phyloP scores from a whole-genome alignment of 306 rosid species.

The Abrus pulchellus region DNA sequence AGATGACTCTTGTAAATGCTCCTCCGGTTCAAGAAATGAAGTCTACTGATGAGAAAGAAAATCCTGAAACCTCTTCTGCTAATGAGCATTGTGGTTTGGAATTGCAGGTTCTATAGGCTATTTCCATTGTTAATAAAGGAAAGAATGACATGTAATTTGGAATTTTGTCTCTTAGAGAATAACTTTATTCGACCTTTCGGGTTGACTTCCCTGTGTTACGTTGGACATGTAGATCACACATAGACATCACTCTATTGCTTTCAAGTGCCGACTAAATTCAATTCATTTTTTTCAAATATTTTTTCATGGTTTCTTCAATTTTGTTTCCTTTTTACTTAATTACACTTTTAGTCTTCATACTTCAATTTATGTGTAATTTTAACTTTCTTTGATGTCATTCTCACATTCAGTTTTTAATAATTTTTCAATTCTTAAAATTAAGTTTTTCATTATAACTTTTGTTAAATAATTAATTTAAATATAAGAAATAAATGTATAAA shows the following conservation, averaged over 20 bases:
- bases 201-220: constrained; percentile 10
- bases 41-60: constrained; percentile 56
- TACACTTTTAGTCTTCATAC: too few species aligned
- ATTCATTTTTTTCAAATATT: not conserved
- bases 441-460: too few species aligned
- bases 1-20: constrained; percentile 75
- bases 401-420: too few species aligned
- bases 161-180: constrained; percentile 43
- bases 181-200: not conserved
- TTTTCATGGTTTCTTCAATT: not conserved
- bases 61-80: constrained; percentile 60
- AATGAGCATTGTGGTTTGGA: constrained; percentile 68
- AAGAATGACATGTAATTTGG: constrained; percentile 31
- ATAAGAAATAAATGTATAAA: too few species aligned
- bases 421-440: too few species aligned
- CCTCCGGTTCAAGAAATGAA: constrained; percentile 94
- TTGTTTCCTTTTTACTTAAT: too few species aligned
- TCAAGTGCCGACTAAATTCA: not conserved
- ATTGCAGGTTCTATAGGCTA: constrained; percentile 74
- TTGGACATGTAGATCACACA: constrained; percentile 37
- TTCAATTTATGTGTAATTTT: too few species aligned
- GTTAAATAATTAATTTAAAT: too few species aligned
- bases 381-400: too few species aligned
- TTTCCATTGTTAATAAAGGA: constrained; percentile 6
- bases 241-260: not conserved